Evolutionary conservation across 352 stramenopile species (phyloP).

Genomic region (Phytophthora aleatoria): DNA sequence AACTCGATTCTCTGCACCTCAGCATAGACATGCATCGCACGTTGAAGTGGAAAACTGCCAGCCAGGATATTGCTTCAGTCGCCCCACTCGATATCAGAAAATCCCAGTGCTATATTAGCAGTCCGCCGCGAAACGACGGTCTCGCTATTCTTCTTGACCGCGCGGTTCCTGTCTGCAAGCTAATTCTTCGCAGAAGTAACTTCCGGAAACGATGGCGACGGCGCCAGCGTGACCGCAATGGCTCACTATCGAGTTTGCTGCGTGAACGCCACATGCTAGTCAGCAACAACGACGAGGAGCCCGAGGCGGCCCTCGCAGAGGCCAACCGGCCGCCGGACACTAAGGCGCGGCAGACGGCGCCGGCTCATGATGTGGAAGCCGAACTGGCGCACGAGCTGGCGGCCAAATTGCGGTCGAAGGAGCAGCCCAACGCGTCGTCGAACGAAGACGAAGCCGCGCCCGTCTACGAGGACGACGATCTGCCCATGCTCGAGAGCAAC

Average conservation of each 20-base stretch:
- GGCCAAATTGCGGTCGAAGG: conserved; percentile 15
- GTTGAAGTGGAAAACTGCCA: conserved; percentile 23
- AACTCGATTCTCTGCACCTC: conserved; percentile 7
- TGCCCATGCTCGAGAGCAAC: conserved; percentile 41
- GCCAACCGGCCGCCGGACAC: conserved; percentile 11
- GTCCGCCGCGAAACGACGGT: conserved; percentile 16
- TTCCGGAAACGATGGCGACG: conserved; percentile 18
- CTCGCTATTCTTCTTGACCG: conserved; percentile 26
- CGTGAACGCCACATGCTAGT: conserved; percentile 29
- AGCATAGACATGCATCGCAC: conserved; percentile 6
- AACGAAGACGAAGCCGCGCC: conserved; percentile 25
- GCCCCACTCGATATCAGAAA: conserved; percentile 5
- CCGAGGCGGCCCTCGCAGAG: conserved; percentile 23
- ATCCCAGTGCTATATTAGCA: neutral
- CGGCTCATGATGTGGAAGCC: neutral
- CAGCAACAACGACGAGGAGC: conserved; percentile 36
- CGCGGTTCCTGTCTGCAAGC: neutral
- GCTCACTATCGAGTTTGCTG: conserved; percentile 35
- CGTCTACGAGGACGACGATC: conserved; percentile 26
- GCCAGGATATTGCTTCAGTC: conserved; percentile 13
- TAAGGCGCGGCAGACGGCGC: conserved; percentile 3
- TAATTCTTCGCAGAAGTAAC: conserved; percentile 23
- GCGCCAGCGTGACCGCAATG: neutral
- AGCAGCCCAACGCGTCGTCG: conserved; percentile 15
- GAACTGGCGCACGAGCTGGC: conserved; percentile 20